Percentiles rank a stretch among this genome's conserved stretches.
Evolutionary conservation across 306 rosid genomes (phyloP).

Genomic region (Pterocarpus santalinus): DNA sequence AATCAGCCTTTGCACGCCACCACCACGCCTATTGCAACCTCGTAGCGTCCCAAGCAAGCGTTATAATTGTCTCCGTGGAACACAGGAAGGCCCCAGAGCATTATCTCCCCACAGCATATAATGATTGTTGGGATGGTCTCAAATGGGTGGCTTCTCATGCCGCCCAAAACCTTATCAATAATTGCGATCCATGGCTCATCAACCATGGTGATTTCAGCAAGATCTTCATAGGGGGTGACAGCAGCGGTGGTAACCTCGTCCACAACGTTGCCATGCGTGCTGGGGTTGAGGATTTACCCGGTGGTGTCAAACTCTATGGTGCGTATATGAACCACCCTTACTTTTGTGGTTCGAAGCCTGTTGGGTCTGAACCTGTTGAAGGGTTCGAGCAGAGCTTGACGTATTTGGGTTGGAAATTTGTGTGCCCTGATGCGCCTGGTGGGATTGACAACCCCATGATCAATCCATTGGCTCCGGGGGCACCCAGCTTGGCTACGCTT

Average conservation of each 20-base stretch:
- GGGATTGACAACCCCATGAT: constrained; percentile 52
- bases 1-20: constrained; percentile 53
- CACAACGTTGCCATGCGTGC: constrained; percentile 59
- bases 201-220: constrained; percentile 47
- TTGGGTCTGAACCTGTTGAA: constrained; percentile 30
- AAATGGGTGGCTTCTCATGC: constrained; percentile 55
- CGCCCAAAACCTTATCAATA: background rate
- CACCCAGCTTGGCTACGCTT: constrained; percentile 46
- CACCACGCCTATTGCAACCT: constrained; percentile 44
- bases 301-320: constrained; percentile 47
- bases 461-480: constrained; percentile 47
- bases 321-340: constrained; percentile 58
- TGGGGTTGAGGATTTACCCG: constrained; percentile 55
- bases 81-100: constrained; percentile 60
- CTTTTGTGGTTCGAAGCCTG: constrained; percentile 55
- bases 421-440: constrained; percentile 42
- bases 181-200: constrained; percentile 56
- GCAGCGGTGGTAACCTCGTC: constrained; percentile 61
- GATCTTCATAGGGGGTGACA: constrained; percentile 59
- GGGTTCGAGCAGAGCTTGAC: background rate
- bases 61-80: constrained; percentile 53
- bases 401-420: constrained; percentile 36
- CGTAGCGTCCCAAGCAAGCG: constrained; percentile 48
- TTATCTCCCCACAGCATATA: constrained; percentile 52
- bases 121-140: constrained; percentile 61